These are phyloP conservation scores for Hyphodiscus sp. DNA, from an alignment of 2,329 filamentous ascomycete species.

Conservation along the genomic window DNA sequence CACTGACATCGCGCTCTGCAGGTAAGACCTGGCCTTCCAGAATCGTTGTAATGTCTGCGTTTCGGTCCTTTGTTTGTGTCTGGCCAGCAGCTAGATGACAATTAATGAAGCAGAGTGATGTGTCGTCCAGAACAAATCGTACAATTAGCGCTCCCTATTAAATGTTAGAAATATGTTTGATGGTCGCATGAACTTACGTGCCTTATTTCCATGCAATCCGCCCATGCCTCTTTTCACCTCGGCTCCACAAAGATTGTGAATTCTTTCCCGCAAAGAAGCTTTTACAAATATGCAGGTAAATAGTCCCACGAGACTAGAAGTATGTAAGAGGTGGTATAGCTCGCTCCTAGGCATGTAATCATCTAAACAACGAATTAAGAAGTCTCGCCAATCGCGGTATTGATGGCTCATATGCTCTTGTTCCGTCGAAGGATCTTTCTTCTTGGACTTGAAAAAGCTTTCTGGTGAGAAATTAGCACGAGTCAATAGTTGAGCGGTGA, in stretches of 20 bases:
- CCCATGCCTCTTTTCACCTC: conserved; percentile 97
- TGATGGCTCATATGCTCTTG: conserved; percentile 94
- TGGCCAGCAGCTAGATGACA: conserved; percentile 96
- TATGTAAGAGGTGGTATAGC: conserved; percentile 80
- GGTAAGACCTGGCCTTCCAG: conserved; percentile 75
- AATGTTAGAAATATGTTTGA: conserved; percentile 7
- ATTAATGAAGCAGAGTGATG: conserved; percentile 91
- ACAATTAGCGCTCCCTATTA: conserved; percentile 71
- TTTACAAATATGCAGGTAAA: conserved; percentile 97
- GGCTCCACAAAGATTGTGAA: conserved; percentile 69
- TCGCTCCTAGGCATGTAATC: conserved; percentile 73
- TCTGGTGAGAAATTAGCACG: conserved; percentile 40
- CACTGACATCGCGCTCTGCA: conserved; percentile 57
- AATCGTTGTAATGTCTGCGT: conserved; percentile 87
- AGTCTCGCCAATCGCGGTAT: conserved; percentile 94
- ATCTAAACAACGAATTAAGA: conserved; percentile 74
- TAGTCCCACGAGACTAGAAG: conserved; percentile 82
- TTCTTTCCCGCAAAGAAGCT: conserved; percentile 65
- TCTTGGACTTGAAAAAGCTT: conserved; percentile 85
- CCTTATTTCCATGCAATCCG: conserved; percentile 90
- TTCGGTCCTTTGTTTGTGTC: conserved; percentile 79
- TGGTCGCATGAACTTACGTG: conserved; percentile 20
- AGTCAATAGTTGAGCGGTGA: background rate
- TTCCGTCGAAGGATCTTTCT: conserved; percentile 67
- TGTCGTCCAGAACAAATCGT: conserved; percentile 91